Evolutionary conservation across 2,329 filamentous ascomycete genomes (phyloP).

Genomic region (Moelleriella libera): DNA sequence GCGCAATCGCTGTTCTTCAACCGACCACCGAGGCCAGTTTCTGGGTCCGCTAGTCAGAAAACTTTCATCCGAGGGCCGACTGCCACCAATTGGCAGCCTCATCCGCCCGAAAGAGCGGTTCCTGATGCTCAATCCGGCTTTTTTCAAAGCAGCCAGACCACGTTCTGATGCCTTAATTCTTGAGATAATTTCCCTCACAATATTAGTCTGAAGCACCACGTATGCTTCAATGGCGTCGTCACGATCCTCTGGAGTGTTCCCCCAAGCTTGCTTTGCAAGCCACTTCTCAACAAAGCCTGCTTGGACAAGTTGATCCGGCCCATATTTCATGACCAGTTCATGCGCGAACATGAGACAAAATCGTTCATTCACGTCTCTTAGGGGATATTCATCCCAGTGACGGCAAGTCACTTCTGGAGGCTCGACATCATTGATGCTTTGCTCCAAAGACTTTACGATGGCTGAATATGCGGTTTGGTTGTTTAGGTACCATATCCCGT

Average conservation of each 20-base stretch:
- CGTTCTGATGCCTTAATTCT: constrained; percentile 31
- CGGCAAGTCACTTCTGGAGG: constrained; percentile 38
- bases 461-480: constrained; percentile 37
- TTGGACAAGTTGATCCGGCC: constrained; percentile 41
- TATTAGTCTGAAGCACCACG: constrained; percentile 33
- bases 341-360: constrained; percentile 43
- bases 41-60: background rate
- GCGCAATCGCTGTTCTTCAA: constrained; percentile 57
- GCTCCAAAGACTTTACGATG: constrained; percentile 44
- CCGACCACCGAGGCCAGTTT: constrained; percentile 31
- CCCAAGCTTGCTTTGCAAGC: constrained; percentile 62
- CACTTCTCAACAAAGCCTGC: constrained; percentile 57
- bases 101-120: constrained; percentile 14
- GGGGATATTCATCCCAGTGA: constrained; percentile 47
- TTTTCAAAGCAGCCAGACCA: constrained; percentile 38
- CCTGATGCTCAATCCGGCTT: constrained; percentile 30
- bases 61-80: too few species aligned
- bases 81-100: background rate
- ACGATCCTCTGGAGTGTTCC: constrained; percentile 35
- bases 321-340: constrained; percentile 45
- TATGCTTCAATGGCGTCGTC: constrained; percentile 39
- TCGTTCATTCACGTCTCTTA: constrained; percentile 48
- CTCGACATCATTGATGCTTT: constrained; percentile 34
- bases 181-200: constrained; percentile 36
- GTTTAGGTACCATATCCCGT: constrained; percentile 31